Base-by-base conservation (phyloP, 371 early-diverging fungal species). In the Mucor saturninus region DNA sequence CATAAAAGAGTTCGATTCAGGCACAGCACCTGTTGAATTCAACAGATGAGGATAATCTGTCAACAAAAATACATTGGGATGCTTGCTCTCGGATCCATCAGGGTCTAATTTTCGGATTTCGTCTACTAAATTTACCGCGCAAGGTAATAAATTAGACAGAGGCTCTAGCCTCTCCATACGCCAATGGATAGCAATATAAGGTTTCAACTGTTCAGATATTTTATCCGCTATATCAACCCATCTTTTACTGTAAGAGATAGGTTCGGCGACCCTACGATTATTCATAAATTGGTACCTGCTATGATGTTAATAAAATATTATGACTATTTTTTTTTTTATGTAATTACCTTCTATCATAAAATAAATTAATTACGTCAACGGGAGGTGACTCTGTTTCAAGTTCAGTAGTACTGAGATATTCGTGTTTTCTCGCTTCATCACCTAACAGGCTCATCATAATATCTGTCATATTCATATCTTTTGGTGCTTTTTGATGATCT, bases 131-230 rank as follows among this genome's bases (percentile, higher is more conserved):
- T 68, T 39, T 40, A 67, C 46, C 3, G 83, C 83, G 54, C 83
- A 82, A 7, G 72, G 76, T 8, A 75, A 42, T 51, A 81, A 49
- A 51, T 79, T 81, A 4, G 62, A 56, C 4, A 75, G 61, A 21
- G 76, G 76, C 49, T 77, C 76, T 13, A 81, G 68, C 28, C 76
- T 74, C 48, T 82, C 83, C 83, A 82, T 82, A 39, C 80, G 71
- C 80, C 83, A 82, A 56, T 82, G 83, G 48, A 82, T 73, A 3
- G 83, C 83, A 8, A 82, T 72, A 69, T 67, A 82, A 15, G 80
- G 83, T 13, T 59, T 54, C 26, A 82, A 53, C 21, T 75, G 66
- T 5, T 56, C 38, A 7, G 78, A 69, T 59, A 79, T 75, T 26
- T 61, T 56, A 50, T 79, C 68, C 0, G 82, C 80, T 4, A 73